Percentiles rank a stretch among this genome's conserved stretches.
These are phyloP conservation scores for Cyclaneusma minus DNA, from an alignment of 2,329 filamentous ascomycete species.

Conservation along the genomic window DNA sequence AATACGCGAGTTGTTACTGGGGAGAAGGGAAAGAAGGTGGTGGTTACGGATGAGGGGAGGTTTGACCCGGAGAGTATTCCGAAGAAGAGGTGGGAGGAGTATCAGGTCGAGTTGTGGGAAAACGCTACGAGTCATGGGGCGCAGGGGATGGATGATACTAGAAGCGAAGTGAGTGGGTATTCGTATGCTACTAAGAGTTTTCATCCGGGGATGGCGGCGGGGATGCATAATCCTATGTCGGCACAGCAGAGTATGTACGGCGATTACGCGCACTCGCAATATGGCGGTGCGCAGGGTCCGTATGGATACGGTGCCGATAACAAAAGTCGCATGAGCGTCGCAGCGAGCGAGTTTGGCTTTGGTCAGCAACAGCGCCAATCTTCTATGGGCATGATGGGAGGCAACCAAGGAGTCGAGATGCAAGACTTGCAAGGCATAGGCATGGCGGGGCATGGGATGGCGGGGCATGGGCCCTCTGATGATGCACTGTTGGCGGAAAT, in stretches of 20 bases:
- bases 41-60: constrained; percentile 94
- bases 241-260: constrained; percentile 21
- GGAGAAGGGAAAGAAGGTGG: constrained; percentile 80
- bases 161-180: constrained; percentile 81
- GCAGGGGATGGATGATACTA: constrained; percentile 59
- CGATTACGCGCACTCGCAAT: too few relatives aligned
- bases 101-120: constrained; percentile 96
- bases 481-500: constrained; percentile 89
- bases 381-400: constrained; percentile 8
- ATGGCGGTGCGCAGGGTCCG: constrained; percentile 11
- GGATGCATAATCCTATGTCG: constrained; percentile 35
- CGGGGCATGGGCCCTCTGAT: constrained; percentile 71
- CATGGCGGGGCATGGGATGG: too few relatives aligned
- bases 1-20: constrained; percentile 96
- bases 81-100: constrained; percentile 98
- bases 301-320: constrained; percentile 19
- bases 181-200: constrained; percentile 81
- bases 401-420: constrained; percentile 57
- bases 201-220: constrained; percentile 33
- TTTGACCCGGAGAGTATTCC: constrained; percentile 89
- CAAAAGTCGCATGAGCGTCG: constrained; percentile 63
- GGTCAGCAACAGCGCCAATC: constrained; percentile 28
- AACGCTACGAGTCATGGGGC: constrained; percentile 73
- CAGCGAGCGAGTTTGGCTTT: constrained; percentile 48
- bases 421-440: constrained; percentile 43